Conservation (phyloP, 257 asterid species). For the Penstemon newberryi region DNA sequence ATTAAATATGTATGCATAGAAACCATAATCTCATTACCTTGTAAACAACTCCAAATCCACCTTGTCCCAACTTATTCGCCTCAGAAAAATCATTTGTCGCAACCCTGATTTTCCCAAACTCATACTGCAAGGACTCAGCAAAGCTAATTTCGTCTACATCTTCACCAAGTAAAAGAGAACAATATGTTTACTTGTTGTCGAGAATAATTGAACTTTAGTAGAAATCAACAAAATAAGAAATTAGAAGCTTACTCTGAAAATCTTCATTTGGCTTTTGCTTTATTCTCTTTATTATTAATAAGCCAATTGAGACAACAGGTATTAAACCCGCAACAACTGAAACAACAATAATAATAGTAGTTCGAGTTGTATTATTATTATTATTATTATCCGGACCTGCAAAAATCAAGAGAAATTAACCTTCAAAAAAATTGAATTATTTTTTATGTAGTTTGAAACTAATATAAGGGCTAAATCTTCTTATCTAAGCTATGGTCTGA, state of each 20-base stretch:
- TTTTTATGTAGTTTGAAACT: no score
- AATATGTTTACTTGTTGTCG: neutral
- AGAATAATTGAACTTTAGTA: neutral
- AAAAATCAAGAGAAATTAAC: neutral
- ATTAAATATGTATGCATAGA: no score
- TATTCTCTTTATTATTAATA: neutral
- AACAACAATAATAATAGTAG: neutral
- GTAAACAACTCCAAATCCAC: constrained; percentile 24
- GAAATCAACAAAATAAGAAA: neutral
- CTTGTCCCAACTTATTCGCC: constrained; percentile 19
- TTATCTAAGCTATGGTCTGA: no score
- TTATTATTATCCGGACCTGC: neutral
- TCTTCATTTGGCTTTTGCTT: neutral
- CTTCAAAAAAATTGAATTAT: no score
- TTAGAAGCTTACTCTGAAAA: neutral
- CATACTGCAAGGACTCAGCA: constrained; percentile 10
- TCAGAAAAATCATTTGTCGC: constrained; percentile 22
- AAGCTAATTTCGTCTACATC: neutral
- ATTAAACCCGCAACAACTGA: neutral
- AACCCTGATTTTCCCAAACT: constrained; percentile 11
- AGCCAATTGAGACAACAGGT: neutral
- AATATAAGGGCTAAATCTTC: no score
- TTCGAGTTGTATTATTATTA: neutral
- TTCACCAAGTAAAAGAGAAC: neutral
- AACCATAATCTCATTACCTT: neutral